These are phyloP conservation scores for Aspergillus bombycis DNA, from an alignment of 2,329 filamentous ascomycete genomes.

Conservation along the genomic window DNA sequence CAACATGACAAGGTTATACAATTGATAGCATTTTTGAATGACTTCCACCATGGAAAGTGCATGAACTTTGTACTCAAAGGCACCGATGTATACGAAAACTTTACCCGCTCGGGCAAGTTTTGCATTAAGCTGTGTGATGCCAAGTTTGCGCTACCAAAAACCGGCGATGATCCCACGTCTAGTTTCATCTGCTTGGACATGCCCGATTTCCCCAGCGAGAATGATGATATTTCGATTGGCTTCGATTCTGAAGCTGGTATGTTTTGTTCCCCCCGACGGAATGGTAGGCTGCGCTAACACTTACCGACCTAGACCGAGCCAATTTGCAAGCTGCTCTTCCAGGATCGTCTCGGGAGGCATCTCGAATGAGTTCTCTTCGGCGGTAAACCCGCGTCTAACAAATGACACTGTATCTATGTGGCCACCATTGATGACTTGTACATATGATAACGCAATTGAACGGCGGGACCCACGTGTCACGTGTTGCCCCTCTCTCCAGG, in stretches of 20 bases:
- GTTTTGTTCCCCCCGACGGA: slow-evolving; percentile 35
- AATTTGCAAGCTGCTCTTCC: slow-evolving; percentile 44
- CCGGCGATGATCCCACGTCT: slow-evolving; percentile 56
- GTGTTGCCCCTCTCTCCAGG: slow-evolving; percentile 2
- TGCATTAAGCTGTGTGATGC: slow-evolving; percentile 82
- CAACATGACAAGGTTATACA: slow-evolving; percentile 75
- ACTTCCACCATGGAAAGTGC: slow-evolving; percentile 82
- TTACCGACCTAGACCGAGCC: slow-evolving; percentile 35
- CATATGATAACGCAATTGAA: slow-evolving; percentile 4
- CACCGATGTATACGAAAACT: slow-evolving; percentile 79
- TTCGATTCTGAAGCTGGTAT: slow-evolving; percentile 80
- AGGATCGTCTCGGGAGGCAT: slow-evolving; percentile 42
- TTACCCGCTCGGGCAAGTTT: slow-evolving; percentile 66
- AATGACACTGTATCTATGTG: not conserved
- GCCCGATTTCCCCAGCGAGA: slow-evolving; percentile 86
- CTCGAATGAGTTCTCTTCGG: slow-evolving; percentile 46
- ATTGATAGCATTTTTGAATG: slow-evolving; percentile 83
- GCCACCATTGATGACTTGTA: slow-evolving; percentile 4
- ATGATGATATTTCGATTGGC: slow-evolving; percentile 84
- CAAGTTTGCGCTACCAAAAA: slow-evolving; percentile 80
- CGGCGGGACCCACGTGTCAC: slow-evolving; percentile 9
- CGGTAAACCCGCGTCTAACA: slow-evolving; percentile 28
- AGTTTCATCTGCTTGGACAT: slow-evolving; percentile 84
- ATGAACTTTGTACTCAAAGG: slow-evolving; percentile 87
- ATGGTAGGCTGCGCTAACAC: not conserved